Percentiles rank a stretch among this genome's conserved stretches.
phyloP scores from a whole-genome alignment of 1,284 basidiomycete species.

The Tausonia pullulans region DNA sequence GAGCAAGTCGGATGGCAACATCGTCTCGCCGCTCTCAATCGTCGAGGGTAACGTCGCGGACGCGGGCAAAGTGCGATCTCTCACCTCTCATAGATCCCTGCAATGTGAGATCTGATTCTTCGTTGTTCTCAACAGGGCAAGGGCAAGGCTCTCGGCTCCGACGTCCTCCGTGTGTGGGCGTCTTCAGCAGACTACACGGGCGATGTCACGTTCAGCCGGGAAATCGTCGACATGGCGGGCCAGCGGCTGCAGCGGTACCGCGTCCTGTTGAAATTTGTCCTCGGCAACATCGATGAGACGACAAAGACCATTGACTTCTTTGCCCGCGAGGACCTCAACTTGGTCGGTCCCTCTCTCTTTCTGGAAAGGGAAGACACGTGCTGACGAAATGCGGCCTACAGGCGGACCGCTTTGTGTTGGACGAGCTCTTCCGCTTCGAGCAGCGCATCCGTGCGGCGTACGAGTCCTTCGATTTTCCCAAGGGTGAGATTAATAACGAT shows the following conservation, averaged over 20 bases:
- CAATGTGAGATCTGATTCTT: conserved; percentile 42
- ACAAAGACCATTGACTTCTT: conserved; percentile 29
- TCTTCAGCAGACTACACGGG: conserved; percentile 82
- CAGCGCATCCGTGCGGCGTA: conserved; percentile 56
- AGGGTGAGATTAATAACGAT: conserved; percentile 44
- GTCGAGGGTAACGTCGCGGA: conserved; percentile 46
- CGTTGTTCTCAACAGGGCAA: background rate
- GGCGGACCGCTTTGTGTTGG: conserved; percentile 5
- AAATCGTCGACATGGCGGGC: conserved; percentile 61
- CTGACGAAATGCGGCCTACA: background rate
- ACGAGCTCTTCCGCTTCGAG: conserved; percentile 37
- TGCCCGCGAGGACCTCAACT: conserved; percentile 43
- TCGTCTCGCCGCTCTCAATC: conserved; percentile 71
- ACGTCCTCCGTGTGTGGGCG: conserved; percentile 82
- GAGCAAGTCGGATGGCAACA: conserved; percentile 95
- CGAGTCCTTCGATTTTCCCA: conserved; percentile 65
- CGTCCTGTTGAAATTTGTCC: conserved; percentile 78
- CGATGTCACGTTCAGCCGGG: conserved; percentile 76
- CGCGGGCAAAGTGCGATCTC: too few relatives aligned
- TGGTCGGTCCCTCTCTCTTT: conserved; percentile 42
- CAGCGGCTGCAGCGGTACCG: conserved; percentile 77
- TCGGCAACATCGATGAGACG: conserved; percentile 58
- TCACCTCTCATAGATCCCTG: conserved; percentile 28
- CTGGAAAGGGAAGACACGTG: background rate
- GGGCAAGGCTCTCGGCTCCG: conserved; percentile 46